Conservation (phyloP, 2,329 filamentous ascomycete species). For the Beauveria asiatica region DNA sequence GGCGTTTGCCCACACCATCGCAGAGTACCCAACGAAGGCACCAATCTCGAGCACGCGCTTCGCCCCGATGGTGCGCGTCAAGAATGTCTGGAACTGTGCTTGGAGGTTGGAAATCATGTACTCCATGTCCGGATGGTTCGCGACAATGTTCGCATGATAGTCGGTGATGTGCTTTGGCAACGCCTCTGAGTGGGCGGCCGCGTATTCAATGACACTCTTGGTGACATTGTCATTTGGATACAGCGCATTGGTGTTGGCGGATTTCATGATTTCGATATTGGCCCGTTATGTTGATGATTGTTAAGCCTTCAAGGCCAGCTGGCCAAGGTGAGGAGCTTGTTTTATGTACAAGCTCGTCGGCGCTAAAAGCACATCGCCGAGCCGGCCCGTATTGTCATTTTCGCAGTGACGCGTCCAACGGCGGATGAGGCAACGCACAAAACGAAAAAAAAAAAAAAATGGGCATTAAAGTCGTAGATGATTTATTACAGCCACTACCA, state of each 20-base stretch:
- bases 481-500: no score
- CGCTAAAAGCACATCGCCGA: conserved; percentile 2
- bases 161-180: conserved; percentile 33
- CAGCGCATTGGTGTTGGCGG: conserved; percentile 26
- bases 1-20: conserved; percentile 32
- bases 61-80: conserved; percentile 28
- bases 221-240: conserved; percentile 35
- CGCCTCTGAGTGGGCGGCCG: conserved; percentile 31
- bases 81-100: conserved; percentile 25
- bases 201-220: conserved; percentile 33
- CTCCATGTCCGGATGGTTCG: conserved; percentile 16
- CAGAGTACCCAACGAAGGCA: conserved; percentile 33
- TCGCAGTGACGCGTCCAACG: neutral
- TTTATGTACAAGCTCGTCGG: neutral
- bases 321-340: neutral
- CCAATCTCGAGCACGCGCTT: conserved; percentile 34
- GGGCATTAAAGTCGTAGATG: neutral
- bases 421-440: neutral
- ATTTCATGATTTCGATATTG: conserved; percentile 26
- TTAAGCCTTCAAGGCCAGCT: neutral
- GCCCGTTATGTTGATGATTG: neutral
- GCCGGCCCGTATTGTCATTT: neutral
- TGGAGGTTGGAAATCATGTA: conserved; percentile 29
- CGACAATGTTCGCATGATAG: conserved; percentile 26
- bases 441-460: neutral